Evolutionary conservation across 2,329 filamentous ascomycete species (phyloP).

Genomic region (Aspergillus fischeri): DNA sequence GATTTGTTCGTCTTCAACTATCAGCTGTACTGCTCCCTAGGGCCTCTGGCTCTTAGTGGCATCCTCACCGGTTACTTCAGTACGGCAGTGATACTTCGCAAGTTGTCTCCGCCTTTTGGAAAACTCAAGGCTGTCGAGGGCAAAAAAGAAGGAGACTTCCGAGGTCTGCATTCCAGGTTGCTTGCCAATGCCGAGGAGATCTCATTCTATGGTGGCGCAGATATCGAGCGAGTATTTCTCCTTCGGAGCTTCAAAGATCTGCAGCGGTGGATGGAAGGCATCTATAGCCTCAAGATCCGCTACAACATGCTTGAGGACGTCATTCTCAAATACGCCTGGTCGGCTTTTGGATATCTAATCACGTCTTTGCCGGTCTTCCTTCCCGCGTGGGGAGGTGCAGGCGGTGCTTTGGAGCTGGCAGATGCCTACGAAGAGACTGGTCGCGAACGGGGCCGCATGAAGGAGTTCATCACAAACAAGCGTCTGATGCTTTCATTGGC

Average conservation of each 20-base stretch:
- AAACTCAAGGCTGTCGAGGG: constrained; percentile 96
- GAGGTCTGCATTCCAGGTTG: constrained; percentile 81
- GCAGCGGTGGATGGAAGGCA: constrained; percentile 95
- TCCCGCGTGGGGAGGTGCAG: constrained; percentile 86
- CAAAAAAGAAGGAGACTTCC: constrained; percentile 90
- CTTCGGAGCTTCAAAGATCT: constrained; percentile 89
- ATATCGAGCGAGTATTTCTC: constrained; percentile 90
- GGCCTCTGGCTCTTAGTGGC: constrained; percentile 79
- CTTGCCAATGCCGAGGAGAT: constrained; percentile 98
- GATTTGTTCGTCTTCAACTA: constrained; percentile 98
- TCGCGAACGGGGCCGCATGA: constrained; percentile 83
- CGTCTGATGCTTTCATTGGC: constrained; percentile 95
- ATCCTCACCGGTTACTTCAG: constrained; percentile 90
- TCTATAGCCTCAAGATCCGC: constrained; percentile 94
- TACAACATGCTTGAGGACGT: constrained; percentile 99
- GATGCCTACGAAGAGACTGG: constrained; percentile 28
- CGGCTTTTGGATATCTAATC: constrained; percentile 90
- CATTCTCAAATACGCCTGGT: constrained; percentile 97
- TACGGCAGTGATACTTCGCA: constrained; percentile 83
- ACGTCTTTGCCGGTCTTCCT: constrained; percentile 92
- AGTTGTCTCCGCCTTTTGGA: constrained; percentile 89
- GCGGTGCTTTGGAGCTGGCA: constrained; percentile 65
- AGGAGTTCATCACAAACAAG: constrained; percentile 99
- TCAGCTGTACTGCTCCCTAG: constrained; percentile 87
- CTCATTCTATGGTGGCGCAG: constrained; percentile 92